Conservation (phyloP, 2,329 filamentous ascomycete genomes). For the Fonsecaea nubica region DNA sequence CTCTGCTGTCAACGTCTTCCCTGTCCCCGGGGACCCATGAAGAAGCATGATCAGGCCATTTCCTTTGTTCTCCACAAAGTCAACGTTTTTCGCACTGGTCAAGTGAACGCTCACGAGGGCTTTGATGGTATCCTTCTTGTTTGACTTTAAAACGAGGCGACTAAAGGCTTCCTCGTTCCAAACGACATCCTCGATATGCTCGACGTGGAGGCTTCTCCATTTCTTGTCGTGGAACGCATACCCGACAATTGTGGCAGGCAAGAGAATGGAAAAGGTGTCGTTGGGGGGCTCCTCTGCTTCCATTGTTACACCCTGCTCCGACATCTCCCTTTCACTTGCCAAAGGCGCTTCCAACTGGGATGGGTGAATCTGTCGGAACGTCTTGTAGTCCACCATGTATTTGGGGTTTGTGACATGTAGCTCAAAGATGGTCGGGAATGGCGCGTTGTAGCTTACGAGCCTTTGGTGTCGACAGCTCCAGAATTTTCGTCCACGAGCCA, state of each 20-base stretch:
- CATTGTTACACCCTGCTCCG: not conserved
- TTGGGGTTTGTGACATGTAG: not conserved
- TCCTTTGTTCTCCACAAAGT: conserved; percentile 49
- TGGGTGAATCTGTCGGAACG: not conserved
- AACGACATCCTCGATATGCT: not conserved
- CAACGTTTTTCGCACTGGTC: conserved; percentile 40
- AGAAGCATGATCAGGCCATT: conserved; percentile 48
- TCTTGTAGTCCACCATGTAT: not conserved
- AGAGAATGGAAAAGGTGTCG: too few species aligned
- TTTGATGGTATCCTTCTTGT: conserved; percentile 45
- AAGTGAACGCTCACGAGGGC: conserved; percentile 42
- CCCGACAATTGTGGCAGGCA: not conserved
- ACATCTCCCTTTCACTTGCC: not conserved
- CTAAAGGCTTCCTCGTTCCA: not conserved
- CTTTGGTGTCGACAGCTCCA: not conserved
- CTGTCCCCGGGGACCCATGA: conserved; percentile 48
- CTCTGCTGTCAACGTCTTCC: conserved; percentile 51
- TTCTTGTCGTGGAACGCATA: conserved; percentile 1
- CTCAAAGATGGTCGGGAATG: not conserved
- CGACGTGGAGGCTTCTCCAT: not conserved
- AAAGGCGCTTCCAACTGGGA: not conserved
- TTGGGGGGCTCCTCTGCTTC: not conserved
- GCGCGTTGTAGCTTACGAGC: not conserved
- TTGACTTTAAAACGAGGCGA: not conserved
- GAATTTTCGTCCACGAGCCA: not conserved